Base-by-base conservation (phyloP, 208 protist species). In the Porcisia deanei region DNA sequence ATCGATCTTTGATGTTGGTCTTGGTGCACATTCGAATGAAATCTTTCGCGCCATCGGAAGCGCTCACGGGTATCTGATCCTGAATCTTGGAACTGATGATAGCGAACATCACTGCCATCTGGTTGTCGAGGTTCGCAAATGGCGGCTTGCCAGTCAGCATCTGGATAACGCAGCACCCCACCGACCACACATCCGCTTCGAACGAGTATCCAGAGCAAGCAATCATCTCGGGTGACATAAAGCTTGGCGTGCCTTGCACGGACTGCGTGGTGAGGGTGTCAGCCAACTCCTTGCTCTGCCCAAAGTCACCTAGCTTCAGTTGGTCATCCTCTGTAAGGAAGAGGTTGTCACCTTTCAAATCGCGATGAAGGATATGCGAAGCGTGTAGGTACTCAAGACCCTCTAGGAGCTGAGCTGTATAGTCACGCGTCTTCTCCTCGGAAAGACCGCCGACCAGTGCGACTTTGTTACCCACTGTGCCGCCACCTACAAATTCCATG, bases 181-280 rank as follows among this genome's bases (percentile, higher is more conserved):
- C 88, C 18, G 91, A 96, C 96, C 96, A 98, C 47, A 98, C 88
- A 77, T 98, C 96, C 0, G 94, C 95, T 75, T 86, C 85, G 66
- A 91, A 94, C 59, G 89, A 91, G 79, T 98, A 94, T 12, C 96
- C 96, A 55, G 82, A 94, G 80, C 93, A 92, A 1, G 85, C 84
- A 77, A 98, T 97, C 37, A 98, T 92, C 77, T 98, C 95, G 5
- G 97, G 97, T 12, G 97, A 94, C 94, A 98, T 98, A 72, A 96
- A 98, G 80, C 96, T 95, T 45, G 94, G 93, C 58, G 97, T 98
- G 8, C 97, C 97, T 37, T 91, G 88, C 61, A 96, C 88, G 34
- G 90, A 93, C 77, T 96, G 85, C 54, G 93, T 97, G 57, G 92
- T 84, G 39, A 94, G 82, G 8, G 93, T 95, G 49, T 91, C 91